Evolutionary conservation across 140 eudicot species (phyloP).

Genomic region (Anethum foeniculum): DNA sequence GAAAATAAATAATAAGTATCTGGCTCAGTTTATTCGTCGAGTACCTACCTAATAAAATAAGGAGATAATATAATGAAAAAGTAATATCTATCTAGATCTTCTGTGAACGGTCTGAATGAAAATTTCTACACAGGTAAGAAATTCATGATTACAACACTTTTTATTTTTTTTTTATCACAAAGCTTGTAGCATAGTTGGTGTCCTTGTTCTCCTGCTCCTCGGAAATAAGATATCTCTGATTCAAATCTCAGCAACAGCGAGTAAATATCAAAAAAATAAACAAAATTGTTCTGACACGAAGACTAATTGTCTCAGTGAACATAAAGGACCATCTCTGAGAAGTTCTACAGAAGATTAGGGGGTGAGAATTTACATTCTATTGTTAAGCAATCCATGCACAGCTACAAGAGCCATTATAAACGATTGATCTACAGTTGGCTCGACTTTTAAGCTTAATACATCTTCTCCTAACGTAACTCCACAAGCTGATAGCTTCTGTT

Average conservation of each 20-base stretch:
- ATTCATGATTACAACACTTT: neutral
- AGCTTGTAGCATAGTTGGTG: neutral
- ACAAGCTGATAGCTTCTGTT: constrained; percentile 41
- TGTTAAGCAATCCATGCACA: constrained; percentile 46
- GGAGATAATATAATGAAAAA: neutral
- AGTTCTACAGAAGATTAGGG: neutral
- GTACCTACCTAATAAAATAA: neutral
- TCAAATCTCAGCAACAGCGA: neutral
- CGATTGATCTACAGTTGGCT: constrained; percentile 56
- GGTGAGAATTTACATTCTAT: constrained; percentile 32
- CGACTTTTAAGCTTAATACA: constrained; percentile 53
- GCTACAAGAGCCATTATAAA: constrained; percentile 68
- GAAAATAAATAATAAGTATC: neutral
- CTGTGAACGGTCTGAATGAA: neutral
- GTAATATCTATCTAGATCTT: neutral
- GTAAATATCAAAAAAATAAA: neutral
- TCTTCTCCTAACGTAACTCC: constrained; percentile 68
- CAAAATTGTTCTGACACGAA: neutral
- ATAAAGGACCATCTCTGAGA: neutral
- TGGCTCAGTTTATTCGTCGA: neutral
- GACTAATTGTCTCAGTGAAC: neutral
- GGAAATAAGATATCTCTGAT: neutral
- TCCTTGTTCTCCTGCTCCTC: neutral
- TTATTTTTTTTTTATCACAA: neutral
- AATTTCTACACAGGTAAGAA: neutral